A percentile compares a stretch with the other conserved stretches of the same genome.
These are phyloP conservation scores for Ganoderma resinaceum DNA, from an alignment of 1,284 basidiomycete species.

Conservation along the genomic window DNA sequence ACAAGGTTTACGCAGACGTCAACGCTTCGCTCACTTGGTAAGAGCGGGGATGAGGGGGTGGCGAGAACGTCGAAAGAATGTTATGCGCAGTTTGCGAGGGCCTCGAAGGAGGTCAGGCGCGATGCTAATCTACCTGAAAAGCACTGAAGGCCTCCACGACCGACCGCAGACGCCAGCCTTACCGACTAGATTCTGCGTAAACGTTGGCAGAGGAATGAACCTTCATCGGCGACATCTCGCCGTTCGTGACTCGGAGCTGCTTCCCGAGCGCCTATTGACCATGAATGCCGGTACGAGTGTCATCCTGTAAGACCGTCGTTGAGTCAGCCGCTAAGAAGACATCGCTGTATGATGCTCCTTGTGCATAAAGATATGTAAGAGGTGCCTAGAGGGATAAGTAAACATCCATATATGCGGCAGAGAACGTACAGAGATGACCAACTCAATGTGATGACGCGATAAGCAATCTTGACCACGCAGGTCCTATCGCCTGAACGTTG, in stretches of 20 bases:
- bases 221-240: neutral
- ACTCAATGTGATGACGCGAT: no score
- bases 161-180: neutral
- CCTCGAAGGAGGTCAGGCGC: neutral
- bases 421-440: no score
- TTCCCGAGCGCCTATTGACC: neutral
- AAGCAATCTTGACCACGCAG: no score
- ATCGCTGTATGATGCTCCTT: neutral
- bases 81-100: neutral
- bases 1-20: neutral
- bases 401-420: neutral
- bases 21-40: neutral
- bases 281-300: neutral
- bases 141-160: neutral
- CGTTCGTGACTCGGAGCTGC: neutral
- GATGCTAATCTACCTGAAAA: neutral
- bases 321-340: neutral
- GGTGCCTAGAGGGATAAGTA: neutral
- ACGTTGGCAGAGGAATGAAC: neutral
- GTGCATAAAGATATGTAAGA: neutral
- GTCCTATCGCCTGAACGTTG: no score
- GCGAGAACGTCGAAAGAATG: neutral
- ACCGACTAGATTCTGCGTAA: no score
- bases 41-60: neutral
- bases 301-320: neutral